A percentile compares a stretch with the other conserved stretches of the same genome.
phyloP scores from a whole-genome alignment of 805 yeast genomes.

The Lipomyces mesembrius region DNA sequence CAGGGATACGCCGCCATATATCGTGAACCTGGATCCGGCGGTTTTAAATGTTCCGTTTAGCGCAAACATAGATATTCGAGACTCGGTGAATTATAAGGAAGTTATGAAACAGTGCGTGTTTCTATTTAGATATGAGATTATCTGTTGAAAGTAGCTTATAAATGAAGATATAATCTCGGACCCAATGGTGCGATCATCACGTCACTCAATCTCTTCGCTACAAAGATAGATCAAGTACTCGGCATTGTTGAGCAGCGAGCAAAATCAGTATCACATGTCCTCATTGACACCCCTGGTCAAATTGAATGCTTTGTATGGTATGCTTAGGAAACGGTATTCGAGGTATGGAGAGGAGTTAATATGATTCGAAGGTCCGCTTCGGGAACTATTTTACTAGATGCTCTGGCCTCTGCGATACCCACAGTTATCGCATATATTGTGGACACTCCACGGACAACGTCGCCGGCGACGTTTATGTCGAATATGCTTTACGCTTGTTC shows the following conservation, averaged over 20 bases:
- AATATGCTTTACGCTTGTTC: slow-evolving; percentile 99
- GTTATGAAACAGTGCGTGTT: slow-evolving; percentile 79
- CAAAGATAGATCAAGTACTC: slow-evolving; percentile 95
- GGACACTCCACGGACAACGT: slow-evolving; percentile 92
- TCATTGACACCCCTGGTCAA: slow-evolving; percentile 98
- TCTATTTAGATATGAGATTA: no score
- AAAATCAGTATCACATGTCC: slow-evolving; percentile 55
- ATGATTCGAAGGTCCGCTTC: slow-evolving; percentile 61
- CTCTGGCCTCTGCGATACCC: slow-evolving; percentile 94
- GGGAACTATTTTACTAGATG: slow-evolving; percentile 94
- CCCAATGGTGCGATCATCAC: slow-evolving; percentile 99
- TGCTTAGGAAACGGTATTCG: neutral
- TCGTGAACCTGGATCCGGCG: slow-evolving; percentile 94
- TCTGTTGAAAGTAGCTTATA: neutral
- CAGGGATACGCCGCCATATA: slow-evolving; percentile 75
- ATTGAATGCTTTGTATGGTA: slow-evolving; percentile 93
- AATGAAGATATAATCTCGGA: slow-evolving; percentile 69
- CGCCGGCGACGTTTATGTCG: slow-evolving; percentile 96
- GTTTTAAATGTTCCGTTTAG: slow-evolving; percentile 92
- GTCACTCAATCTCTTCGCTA: slow-evolving; percentile 85
- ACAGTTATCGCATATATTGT: slow-evolving; percentile 94
- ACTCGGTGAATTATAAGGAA: slow-evolving; percentile 90
- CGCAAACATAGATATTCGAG: slow-evolving; percentile 93
- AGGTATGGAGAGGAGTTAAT: slow-evolving; percentile 48
- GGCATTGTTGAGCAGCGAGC: slow-evolving; percentile 79